Percentiles rank a stretch among this genome's conserved stretches.
Evolutionary conservation across 371 early-diverging fungal genomes (phyloP).

Genomic region (Saksenaea oblongispora): DNA sequence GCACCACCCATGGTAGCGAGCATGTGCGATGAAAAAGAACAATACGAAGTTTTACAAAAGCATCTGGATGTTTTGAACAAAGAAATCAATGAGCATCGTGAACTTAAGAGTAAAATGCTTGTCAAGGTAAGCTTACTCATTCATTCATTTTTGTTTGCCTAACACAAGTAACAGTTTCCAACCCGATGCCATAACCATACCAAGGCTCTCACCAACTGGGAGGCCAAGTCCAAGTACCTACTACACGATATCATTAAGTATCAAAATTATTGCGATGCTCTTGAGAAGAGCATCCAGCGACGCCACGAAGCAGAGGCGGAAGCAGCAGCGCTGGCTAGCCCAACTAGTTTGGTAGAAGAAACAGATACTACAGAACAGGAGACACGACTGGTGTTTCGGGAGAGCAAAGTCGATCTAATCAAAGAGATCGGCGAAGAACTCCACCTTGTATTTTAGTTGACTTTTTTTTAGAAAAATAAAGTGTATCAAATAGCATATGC

Average conservation of each 20-base stretch:
- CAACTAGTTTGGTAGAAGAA: not conserved
- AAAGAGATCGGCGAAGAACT: constrained; percentile 40
- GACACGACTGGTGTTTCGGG: constrained; percentile 15
- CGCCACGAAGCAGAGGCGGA: constrained; percentile 16
- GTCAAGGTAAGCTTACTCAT: constrained; percentile 21
- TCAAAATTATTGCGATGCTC: constrained; percentile 75
- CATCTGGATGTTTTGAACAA: constrained; percentile 29
- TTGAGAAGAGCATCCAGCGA: constrained; percentile 58
- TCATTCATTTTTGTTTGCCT: constrained; percentile 7
- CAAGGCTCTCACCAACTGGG: constrained; percentile 84
- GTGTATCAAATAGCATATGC: too few species aligned
- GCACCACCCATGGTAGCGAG: constrained; percentile 39
- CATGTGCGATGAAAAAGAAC: constrained; percentile 27
- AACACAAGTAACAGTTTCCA: constrained; percentile 36
- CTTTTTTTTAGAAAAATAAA: too few species aligned
- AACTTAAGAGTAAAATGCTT: constrained; percentile 35
- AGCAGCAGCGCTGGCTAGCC: not conserved
- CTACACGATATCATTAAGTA: constrained; percentile 85
- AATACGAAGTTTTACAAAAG: constrained; percentile 24
- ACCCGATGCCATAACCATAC: constrained; percentile 52
- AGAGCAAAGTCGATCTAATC: constrained; percentile 30
- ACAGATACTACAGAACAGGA: not conserved
- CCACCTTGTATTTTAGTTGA: constrained; percentile 9
- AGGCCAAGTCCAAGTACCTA: constrained; percentile 76
- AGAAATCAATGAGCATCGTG: constrained; percentile 44